Percentiles rank a stretch among this genome's conserved stretches.
Conservation (phyloP, 352 stramenopile species). For the Pythium rishiriense region DNA sequence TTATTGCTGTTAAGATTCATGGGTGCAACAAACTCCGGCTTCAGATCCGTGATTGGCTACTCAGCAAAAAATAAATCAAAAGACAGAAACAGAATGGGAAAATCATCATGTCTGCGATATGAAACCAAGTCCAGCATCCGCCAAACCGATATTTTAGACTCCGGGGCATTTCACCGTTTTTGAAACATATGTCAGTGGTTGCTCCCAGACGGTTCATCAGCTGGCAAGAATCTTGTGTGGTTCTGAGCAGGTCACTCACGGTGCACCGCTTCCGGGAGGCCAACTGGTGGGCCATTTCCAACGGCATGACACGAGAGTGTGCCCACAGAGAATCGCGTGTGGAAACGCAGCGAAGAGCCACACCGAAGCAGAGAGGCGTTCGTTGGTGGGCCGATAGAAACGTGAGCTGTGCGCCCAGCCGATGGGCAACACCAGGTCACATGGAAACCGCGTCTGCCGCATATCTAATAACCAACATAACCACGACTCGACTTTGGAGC, state of each 20-base stretch:
- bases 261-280: slow-evolving; percentile 7
- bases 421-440: neutral
- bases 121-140: neutral
- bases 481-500: too few species aligned
- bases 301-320: neutral
- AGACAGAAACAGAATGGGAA: neutral
- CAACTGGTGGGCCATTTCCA: slow-evolving; percentile 8
- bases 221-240: slow-evolving; percentile 2
- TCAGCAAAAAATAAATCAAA: neutral
- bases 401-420: neutral
- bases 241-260: neutral
- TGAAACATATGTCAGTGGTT: neutral
- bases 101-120: neutral
- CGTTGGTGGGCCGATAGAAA: neutral
- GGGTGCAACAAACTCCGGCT: neutral
- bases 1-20: neutral
- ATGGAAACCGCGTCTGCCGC: neutral
- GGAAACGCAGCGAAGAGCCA: neutral
- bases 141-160: neutral
- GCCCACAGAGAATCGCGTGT: neutral
- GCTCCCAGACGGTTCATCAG: neutral
- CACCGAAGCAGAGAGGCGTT: neutral
- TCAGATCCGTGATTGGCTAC: neutral
- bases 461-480: neutral
- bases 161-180: neutral